Percentiles rank a stretch among this genome's conserved stretches.
These are phyloP conservation scores for Quercus wislizeni DNA, from an alignment of 306 rosid species.

Conservation along the genomic window DNA sequence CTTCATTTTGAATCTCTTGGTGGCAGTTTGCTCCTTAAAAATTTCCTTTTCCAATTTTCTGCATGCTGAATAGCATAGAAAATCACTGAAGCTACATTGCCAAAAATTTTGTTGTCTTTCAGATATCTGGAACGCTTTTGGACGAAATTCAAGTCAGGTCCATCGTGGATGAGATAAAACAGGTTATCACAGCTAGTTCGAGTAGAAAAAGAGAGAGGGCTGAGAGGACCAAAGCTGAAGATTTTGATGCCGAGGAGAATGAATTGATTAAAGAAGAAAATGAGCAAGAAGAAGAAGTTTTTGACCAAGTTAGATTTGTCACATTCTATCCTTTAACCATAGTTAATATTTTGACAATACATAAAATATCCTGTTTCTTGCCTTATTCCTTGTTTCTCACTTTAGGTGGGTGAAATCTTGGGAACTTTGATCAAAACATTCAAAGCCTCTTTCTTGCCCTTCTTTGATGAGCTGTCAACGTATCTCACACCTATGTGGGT, in stretches of 20 bases:
- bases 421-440: conserved; percentile 97
- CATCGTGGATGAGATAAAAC: conserved; percentile 85
- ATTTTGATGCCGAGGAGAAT: conserved; percentile 93
- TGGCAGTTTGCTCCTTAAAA: background rate
- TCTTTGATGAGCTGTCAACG: conserved; percentile 87
- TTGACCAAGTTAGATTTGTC: conserved; percentile 78
- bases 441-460: conserved; percentile 90
- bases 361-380: conserved; percentile 1
- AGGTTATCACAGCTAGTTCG: conserved; percentile 92
- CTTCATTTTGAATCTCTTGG: background rate
- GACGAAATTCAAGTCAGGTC: conserved; percentile 87
- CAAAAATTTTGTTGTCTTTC: conserved; percentile 18
- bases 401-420: conserved; percentile 95
- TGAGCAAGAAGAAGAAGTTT: conserved; percentile 99
- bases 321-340: background rate
- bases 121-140: conserved; percentile 87
- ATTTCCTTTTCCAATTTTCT: background rate
- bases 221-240: conserved; percentile 90
- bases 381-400: conserved; percentile 19
- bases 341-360: background rate
- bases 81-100: conserved; percentile 4
- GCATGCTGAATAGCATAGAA: background rate
- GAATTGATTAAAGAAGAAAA: conserved; percentile 95
- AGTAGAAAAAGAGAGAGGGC: conserved; percentile 86
- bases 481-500: conserved; percentile 99